Evolutionary conservation across 108 stramenopile species (phyloP).

Genomic region (Ochromonas danica): DNA sequence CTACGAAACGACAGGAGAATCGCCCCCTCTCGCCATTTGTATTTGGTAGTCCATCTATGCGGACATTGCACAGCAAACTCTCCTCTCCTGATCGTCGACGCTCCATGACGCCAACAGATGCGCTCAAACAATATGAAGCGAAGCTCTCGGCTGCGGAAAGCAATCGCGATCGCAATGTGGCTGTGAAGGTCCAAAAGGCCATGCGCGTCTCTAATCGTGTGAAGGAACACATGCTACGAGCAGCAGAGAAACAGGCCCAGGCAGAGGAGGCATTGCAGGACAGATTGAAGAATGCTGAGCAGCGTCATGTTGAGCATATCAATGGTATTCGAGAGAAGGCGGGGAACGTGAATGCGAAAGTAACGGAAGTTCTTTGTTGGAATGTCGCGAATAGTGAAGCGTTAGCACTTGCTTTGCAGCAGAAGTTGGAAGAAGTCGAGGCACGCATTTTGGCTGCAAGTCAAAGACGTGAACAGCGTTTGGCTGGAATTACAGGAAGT

Average conservation of each 20-base stretch:
- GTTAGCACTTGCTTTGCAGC: not conserved
- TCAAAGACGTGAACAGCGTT: not conserved
- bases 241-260: not conserved
- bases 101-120: constrained; percentile 7
- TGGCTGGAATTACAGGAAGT: not conserved
- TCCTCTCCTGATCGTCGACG: constrained; percentile 22
- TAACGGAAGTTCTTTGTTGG: not conserved
- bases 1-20: not conserved
- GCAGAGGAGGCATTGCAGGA: not conserved
- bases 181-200: constrained; percentile 27
- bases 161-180: constrained; percentile 23
- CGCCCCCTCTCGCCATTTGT: not conserved
- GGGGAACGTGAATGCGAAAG: constrained; percentile 31
- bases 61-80: not conserved
- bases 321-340: not conserved
- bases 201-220: not conserved
- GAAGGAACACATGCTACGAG: not conserved
- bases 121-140: constrained; percentile 5
- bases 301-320: constrained; percentile 20
- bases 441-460: constrained; percentile 22
- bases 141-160: not conserved
- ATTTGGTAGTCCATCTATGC: not conserved
- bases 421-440: constrained; percentile 25
- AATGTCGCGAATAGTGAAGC: constrained; percentile 1
- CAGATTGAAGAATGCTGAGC: not conserved